A percentile compares a stretch with the other conserved stretches of the same genome.
Evolutionary conservation across 352 stramenopile species (phyloP).

Genomic region (Blastocystis sp.): DNA sequence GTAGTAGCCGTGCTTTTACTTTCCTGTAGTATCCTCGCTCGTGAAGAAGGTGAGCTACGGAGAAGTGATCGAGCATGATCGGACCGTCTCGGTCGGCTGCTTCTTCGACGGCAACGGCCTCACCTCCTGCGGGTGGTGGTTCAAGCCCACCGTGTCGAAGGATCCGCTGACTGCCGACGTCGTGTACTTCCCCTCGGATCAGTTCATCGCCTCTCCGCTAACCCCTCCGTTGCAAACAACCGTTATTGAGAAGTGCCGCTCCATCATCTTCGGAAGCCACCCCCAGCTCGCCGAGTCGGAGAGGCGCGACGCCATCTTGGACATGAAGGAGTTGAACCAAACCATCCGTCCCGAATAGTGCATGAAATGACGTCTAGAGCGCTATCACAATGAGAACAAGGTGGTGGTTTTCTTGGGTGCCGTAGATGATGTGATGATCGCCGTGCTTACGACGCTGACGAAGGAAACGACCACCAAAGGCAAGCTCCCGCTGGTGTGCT

Average conservation of each 20-base stretch:
- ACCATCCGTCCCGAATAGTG: not conserved
- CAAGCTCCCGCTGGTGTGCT: not conserved
- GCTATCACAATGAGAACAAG: not conserved
- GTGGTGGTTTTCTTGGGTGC: not conserved
- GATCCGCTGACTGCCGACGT: not conserved
- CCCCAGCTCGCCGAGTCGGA: not conserved
- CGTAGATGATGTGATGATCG: not conserved
- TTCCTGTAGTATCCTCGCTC: not conserved
- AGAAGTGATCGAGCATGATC: not conserved
- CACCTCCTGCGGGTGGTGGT: constrained; percentile 3
- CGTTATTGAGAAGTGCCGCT: not conserved
- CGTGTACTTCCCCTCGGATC: not conserved
- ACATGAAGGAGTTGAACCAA: not conserved
- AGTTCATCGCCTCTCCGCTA: not conserved
- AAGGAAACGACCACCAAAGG: not conserved
- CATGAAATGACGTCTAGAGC: not conserved
- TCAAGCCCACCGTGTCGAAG: not conserved
- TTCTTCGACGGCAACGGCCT: not conserved
- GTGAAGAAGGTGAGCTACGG: not conserved
- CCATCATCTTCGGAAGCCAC: not conserved
- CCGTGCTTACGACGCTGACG: not conserved
- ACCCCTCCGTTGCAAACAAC: not conserved
- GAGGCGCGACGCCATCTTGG: not conserved
- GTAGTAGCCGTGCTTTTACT: not conserved
- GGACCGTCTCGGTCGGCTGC: not conserved